Base-by-base conservation (phyloP, 2,329 filamentous ascomycete genomes). In the Pseudocercospora vitis region DNA sequence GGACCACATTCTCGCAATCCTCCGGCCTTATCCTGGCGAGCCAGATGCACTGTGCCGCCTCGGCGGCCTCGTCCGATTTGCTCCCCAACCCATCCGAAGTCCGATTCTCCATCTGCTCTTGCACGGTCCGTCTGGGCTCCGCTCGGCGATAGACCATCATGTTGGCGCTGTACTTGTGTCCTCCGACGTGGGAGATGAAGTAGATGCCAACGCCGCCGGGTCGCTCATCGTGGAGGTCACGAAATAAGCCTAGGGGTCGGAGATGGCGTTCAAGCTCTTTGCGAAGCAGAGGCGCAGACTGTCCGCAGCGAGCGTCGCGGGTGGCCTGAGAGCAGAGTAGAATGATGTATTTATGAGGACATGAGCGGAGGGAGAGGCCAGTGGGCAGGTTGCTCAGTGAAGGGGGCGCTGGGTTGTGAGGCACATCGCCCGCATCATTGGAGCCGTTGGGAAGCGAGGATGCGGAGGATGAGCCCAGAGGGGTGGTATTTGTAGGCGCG, bases 111-210 rank as follows among this genome's bases (percentile, higher is more conserved):
- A 59, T 62, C 51, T 63, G 62, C 50, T 63, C 52, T 48, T 55
- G 52, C 37, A 62, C 57, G 70, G 53, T 63, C 37, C 60, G 56
- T 29, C 58, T 40, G 5, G 55, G 51, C 28, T 68, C 72, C 6
- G 78, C 77, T 14, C 81, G 80, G 7, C 94, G 82, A 71, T 99
- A 97, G 1, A 99, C 79, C 77, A 99, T 88, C 63, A 97, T 84
- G 66, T 99, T 99, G 23, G 94, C 94, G 42, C 86, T 85, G 74
- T 95, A 97, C 76, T 96, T 96, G 77, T 99, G 94, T 0, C 94
- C 94, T 23, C 94, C 94, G 2, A 96, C 91, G 68, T 99, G 94
- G 62, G 85, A 92, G 68, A 97, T 95, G 69, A 96, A 97, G 74
- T 96, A 96, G 60, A 99, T 89, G 0, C 90, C 92, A 4, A 96